Evolutionary conservation across 2,329 filamentous ascomycete genomes (phyloP).

Genomic region (Fusarium brevicatenulatum): DNA sequence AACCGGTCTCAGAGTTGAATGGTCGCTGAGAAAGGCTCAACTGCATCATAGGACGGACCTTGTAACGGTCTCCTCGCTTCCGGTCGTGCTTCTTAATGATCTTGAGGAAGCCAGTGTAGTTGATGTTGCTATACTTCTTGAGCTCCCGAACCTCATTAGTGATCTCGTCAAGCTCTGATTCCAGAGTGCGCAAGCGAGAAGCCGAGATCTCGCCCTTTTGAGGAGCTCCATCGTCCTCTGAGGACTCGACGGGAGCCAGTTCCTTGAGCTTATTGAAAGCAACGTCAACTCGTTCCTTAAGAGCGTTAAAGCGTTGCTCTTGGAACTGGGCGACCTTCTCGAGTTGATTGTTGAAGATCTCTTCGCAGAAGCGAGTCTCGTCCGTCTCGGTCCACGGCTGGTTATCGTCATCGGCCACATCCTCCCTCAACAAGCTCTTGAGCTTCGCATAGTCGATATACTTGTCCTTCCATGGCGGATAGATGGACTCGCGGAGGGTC

Average conservation of each 20-base stretch:
- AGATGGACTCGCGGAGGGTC: constrained; percentile 82
- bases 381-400: constrained; percentile 89
- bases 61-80: constrained; percentile 86
- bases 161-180: constrained; percentile 84
- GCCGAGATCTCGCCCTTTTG: constrained; percentile 60
- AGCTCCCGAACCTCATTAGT: constrained; percentile 92
- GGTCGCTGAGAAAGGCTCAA: constrained; percentile 87
- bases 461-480: constrained; percentile 88
- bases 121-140: constrained; percentile 94
- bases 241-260: constrained; percentile 65
- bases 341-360: constrained; percentile 92
- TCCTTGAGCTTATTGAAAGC: constrained; percentile 80
- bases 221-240: constrained; percentile 61
- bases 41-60: constrained; percentile 90
- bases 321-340: constrained; percentile 96
- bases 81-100: constrained; percentile 99
- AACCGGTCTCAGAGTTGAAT: constrained; percentile 92
- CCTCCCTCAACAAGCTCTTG: constrained; percentile 87
- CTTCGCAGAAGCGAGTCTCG: constrained; percentile 92
- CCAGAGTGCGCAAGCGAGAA: constrained; percentile 73
- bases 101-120: constrained; percentile 98
- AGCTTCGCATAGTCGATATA: constrained; percentile 97
- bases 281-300: constrained; percentile 65
- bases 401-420: constrained; percentile 68
- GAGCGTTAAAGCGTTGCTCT: constrained; percentile 72